Evolutionary conservation across 805 yeast species (phyloP).

Genomic region (Debaryomyces maramus): DNA sequence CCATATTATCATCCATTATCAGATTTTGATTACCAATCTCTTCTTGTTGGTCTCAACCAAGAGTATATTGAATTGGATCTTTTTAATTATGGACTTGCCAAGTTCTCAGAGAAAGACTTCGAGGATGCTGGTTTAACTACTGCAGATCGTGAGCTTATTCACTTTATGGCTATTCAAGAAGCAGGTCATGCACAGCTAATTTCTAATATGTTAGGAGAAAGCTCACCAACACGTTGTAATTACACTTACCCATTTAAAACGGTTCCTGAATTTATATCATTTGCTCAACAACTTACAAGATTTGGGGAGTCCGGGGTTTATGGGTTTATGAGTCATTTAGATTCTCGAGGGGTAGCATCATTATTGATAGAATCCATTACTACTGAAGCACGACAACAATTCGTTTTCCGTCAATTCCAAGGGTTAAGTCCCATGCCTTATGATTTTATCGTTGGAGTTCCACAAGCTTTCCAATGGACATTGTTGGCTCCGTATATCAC

Average conservation of each 20-base stretch:
- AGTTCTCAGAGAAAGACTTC: conserved; percentile 2
- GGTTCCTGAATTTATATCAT: conserved; percentile 2
- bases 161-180: conserved; percentile 4
- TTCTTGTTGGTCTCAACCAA: not conserved
- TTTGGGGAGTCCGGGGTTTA: conserved; percentile 2
- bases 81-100: conserved; percentile 1
- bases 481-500: conserved; percentile 4
- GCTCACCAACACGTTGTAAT: not conserved
- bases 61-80: conserved; percentile 3
- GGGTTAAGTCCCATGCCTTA: conserved; percentile 3
- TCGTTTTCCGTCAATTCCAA: conserved; percentile 1
- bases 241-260: conserved; percentile 3
- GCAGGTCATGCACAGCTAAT: conserved; percentile 1
- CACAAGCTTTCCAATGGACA: conserved; percentile 3
- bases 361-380: not conserved
- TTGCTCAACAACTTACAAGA: conserved; percentile 1
- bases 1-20: conserved; percentile 1
- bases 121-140: conserved; percentile 2
- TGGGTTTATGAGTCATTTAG: conserved; percentile 3
- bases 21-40: conserved; percentile 3
- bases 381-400: conserved; percentile 2
- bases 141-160: conserved; percentile 2
- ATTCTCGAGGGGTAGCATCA: conserved; percentile 1
- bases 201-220: conserved; percentile 2
- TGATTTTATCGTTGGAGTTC: conserved; percentile 2